Evolutionary conservation across 2,329 filamentous ascomycete genomes (phyloP), one percentile per base, ranked within the genome.

Genomic region (Septoria linicola): DNA sequence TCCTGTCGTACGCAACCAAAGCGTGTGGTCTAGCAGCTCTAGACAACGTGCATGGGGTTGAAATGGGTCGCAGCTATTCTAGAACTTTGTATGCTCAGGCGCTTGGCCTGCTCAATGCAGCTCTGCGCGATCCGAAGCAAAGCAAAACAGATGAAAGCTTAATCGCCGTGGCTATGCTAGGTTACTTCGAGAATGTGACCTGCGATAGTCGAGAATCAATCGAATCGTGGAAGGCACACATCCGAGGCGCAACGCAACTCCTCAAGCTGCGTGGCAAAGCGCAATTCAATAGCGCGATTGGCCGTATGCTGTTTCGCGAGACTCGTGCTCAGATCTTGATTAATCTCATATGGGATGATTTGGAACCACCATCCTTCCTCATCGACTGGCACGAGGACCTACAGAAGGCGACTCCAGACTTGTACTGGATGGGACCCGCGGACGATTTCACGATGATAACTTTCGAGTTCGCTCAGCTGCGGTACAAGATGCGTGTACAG

Each of bases 161-260:
- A 3, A 59, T 71, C 32, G 64, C 68, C 16, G 64, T 70, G 3
- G 53, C 64, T 13, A 60, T 71, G 51, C 62, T 71, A 6, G 66
- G 70, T 36, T 66, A 70, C 20, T 72, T 66, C 51, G 70, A 72
- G 57, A 67, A 64, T 30, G 53, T 68, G n/a, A 60, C 60, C 8
- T 67, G 66, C 54, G 63, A 67, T 41, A 60, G 58, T 19, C 47
- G 55, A 25, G 57, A 63, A 31, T 65, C 62, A 14, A 63, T 68
- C 36, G 51, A 66, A 19, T 67, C 67, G 5, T 71, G 68, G 69
- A 70, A 69, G 61, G 68, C 68, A 23, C 69, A 72, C 50, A 67
- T 70, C 32, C 61, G 59, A 21, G 70, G 68, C 20, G 65, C 68
- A 10, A 62, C 67, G 19, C 64, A 69, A 27, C 57, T 72, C 8